A percentile compares a stretch with the other conserved stretches of the same genome.
These are phyloP conservation scores for Pyrrhoderma lamaoense DNA, from an alignment of 1,284 basidiomycete genomes.

Conservation along the genomic window DNA sequence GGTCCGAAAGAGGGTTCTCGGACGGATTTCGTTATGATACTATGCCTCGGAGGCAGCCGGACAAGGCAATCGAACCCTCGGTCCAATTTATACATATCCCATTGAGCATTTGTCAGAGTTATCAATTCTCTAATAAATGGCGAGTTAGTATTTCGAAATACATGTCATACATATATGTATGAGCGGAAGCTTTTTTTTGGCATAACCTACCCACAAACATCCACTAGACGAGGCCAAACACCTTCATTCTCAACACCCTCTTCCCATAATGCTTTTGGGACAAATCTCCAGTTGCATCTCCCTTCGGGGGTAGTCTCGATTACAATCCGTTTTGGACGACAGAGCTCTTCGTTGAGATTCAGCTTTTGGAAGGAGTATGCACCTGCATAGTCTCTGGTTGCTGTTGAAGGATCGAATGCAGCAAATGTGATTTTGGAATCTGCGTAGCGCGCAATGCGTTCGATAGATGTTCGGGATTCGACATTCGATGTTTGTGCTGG, in stretches of 20 bases:
- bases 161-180: not conserved
- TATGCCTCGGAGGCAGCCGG: slow-evolving; percentile 35
- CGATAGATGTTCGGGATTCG: not conserved
- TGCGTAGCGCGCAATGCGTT: slow-evolving; percentile 29
- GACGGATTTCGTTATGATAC: slow-evolving; percentile 33
- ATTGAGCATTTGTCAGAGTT: slow-evolving; percentile 60
- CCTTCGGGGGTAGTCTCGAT: slow-evolving; percentile 52
- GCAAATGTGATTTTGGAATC: slow-evolving; percentile 56
- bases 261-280: slow-evolving; percentile 55
- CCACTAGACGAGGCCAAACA: slow-evolving; percentile 54
- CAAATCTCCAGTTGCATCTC: slow-evolving; percentile 60
- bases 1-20: not conserved
- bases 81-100: slow-evolving; percentile 78
- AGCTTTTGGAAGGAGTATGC: slow-evolving; percentile 30
- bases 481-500: no score
- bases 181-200: not conserved
- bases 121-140: slow-evolving; percentile 36
- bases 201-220: slow-evolving; percentile 56
- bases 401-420: slow-evolving; percentile 58
- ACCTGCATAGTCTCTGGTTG: slow-evolving; percentile 35
- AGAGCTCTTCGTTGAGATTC: slow-evolving; percentile 39
- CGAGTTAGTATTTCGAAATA: not conserved
- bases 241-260: slow-evolving; percentile 57
- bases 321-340: slow-evolving; percentile 59
- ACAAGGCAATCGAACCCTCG: slow-evolving; percentile 58